Percentiles rank a stretch among this genome's conserved stretches.
phyloP scores from a whole-genome alignment of 257 asterid genomes.

The Nicotiana knightiana region DNA sequence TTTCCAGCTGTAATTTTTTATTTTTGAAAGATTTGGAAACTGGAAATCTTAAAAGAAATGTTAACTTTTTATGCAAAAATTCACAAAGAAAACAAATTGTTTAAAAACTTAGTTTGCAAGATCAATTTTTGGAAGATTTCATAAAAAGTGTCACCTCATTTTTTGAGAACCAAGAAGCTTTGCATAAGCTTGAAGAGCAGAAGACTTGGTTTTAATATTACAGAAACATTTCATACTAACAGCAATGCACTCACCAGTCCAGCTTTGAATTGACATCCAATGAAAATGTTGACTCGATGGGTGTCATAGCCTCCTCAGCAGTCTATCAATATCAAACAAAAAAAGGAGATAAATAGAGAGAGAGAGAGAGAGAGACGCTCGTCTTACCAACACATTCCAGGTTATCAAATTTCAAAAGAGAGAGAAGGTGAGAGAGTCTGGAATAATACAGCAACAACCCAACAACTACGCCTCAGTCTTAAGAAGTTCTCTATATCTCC shows the following conservation, averaged over 20 bases:
- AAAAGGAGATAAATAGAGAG: background rate
- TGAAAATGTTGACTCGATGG: slow-evolving; percentile 93
- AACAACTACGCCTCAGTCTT: too few relatives aligned
- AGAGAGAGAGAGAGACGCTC: background rate
- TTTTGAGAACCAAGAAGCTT: background rate
- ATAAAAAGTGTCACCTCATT: background rate
- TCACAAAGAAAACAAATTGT: too few relatives aligned
- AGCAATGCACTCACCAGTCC: slow-evolving; percentile 58
- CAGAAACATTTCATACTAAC: too few relatives aligned
- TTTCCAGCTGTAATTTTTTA: too few relatives aligned
- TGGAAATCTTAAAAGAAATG: background rate
- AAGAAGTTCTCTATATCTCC: too few relatives aligned
- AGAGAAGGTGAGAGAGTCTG: background rate
- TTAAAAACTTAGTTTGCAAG: background rate
- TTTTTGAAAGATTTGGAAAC: too few relatives aligned
- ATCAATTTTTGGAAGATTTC: background rate
- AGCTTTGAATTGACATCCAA: slow-evolving; percentile 87
- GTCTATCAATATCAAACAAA: slow-evolving; percentile 48
- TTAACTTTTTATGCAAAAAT: background rate
- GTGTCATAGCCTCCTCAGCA: slow-evolving; percentile 99
- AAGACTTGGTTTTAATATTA: background rate
- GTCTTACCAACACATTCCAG: background rate
- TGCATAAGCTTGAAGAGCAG: background rate
- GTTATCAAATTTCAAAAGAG: background rate
- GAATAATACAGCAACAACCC: too few relatives aligned